Conservation (phyloP, 1,284 basidiomycete species). For the Trametes sp. region DNA sequence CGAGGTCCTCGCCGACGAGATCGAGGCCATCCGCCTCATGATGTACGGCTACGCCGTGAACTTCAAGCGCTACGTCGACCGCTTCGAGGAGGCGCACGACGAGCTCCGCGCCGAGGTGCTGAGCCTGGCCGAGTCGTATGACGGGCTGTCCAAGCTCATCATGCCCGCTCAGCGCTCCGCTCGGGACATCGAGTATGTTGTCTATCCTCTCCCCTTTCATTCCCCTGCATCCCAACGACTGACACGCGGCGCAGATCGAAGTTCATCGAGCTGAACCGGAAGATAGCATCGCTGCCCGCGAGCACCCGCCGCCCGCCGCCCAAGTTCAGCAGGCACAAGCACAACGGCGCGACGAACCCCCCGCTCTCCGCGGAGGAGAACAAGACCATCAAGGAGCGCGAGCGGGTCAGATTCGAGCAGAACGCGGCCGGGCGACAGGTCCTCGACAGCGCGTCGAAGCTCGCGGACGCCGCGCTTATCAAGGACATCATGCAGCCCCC, state of each 20-base stretch:
- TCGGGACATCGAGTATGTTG: background rate
- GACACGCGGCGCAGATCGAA: background rate
- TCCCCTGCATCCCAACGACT: background rate
- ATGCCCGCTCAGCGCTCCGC: background rate
- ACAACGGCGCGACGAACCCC: constrained; percentile 9
- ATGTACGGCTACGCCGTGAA: constrained; percentile 23
- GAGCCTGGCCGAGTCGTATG: constrained; percentile 16
- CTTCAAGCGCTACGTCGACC: constrained; percentile 20
- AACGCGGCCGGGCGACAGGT: background rate
- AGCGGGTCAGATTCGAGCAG: background rate
- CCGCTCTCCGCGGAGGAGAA: constrained; percentile 12
- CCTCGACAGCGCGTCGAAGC: background rate
- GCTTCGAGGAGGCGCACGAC: constrained; percentile 16
- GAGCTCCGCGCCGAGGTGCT: constrained; percentile 4
- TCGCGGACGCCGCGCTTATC: constrained; percentile 8
- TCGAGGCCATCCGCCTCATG: constrained; percentile 23
- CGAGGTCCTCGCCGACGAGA: constrained; percentile 26
- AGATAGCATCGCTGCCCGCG: background rate
- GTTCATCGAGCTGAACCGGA: constrained; percentile 8
- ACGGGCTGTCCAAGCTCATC: constrained; percentile 2
- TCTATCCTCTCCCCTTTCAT: background rate
- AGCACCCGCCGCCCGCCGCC: constrained; percentile 1
- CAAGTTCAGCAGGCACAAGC: background rate
- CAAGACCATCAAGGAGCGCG: background rate
- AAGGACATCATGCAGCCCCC: constrained; percentile 8